Conservation (phyloP, 805 yeast species). For the Yarrowia keelungensis region DNA sequence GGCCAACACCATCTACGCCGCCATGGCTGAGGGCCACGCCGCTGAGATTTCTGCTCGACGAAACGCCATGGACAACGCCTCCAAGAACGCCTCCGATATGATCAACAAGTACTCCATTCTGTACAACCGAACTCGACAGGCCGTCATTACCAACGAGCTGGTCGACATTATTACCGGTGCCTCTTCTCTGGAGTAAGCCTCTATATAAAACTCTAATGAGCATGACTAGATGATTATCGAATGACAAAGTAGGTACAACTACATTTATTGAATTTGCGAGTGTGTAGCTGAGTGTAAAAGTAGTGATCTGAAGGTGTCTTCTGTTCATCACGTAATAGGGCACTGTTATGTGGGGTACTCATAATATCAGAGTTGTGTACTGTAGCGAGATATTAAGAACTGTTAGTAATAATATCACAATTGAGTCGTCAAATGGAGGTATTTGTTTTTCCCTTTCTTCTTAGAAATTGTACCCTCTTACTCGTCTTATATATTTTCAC, state of each 20-base stretch:
- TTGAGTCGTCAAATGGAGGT: too few relatives aligned
- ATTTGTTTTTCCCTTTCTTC: too few relatives aligned
- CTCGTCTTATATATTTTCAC: not conserved
- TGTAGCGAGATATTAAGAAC: too few relatives aligned
- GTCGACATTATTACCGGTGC: constrained; percentile 99
- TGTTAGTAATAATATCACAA: too few relatives aligned
- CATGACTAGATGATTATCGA: constrained; percentile 39
- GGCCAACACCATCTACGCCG: constrained; percentile 87
- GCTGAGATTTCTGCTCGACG: constrained; percentile 98
- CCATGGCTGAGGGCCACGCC: constrained; percentile 97
- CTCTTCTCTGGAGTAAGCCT: constrained; percentile 84
- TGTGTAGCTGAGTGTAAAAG: too few relatives aligned
- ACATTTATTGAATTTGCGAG: too few relatives aligned
- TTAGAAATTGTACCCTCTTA: too few relatives aligned
- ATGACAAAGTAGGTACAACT: too few relatives aligned
- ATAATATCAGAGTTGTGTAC: too few relatives aligned
- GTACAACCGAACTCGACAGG: constrained; percentile 99
- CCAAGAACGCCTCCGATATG: constrained; percentile 99
- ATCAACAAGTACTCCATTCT: constrained; percentile 93
- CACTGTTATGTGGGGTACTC: too few relatives aligned
- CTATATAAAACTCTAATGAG: constrained; percentile 39
- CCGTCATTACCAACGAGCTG: constrained; percentile 98
- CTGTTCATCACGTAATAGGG: too few relatives aligned
- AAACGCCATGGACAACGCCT: constrained; percentile 99
- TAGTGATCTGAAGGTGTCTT: too few relatives aligned